Evolutionary conservation across 305 asterid species (phyloP).

Genomic region (Fraxinus paxiana): DNA sequence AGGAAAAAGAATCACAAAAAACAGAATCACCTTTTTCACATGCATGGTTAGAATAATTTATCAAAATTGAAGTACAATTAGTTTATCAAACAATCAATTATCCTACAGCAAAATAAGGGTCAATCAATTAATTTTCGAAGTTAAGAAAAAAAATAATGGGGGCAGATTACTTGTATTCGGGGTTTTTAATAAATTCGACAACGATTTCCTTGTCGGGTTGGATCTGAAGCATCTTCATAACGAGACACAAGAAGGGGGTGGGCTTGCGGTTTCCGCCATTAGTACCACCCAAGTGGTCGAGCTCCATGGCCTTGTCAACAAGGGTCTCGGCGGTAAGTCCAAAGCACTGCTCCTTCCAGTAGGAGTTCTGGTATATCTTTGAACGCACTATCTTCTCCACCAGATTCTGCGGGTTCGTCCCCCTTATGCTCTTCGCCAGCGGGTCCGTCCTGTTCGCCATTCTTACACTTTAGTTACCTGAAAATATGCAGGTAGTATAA

Average conservation of each 20-base stretch:
- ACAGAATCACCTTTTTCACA: not conserved
- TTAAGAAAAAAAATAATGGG: not conserved
- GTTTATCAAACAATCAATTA: not conserved
- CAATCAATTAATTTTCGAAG: not conserved
- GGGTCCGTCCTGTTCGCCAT: conserved; percentile 99
- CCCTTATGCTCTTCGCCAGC: conserved; percentile 77
- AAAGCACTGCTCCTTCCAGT: conserved; percentile 95
- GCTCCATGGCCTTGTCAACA: conserved; percentile 99
- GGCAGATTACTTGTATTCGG: conserved; percentile 66
- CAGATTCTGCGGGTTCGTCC: conserved; percentile 87
- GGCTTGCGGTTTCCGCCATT: conserved; percentile 79
- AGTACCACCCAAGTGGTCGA: conserved; percentile 92
- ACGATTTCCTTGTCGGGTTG: conserved; percentile 96
- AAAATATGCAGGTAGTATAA: not conserved
- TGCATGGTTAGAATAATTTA: not conserved
- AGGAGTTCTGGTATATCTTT: conserved; percentile 73
- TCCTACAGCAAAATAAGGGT: not conserved
- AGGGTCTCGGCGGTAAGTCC: conserved; percentile 95
- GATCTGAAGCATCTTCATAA: conserved; percentile 94
- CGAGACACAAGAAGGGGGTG: conserved; percentile 82
- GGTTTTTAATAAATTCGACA: conserved; percentile 84
- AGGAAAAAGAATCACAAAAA: not conserved
- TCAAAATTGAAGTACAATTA: not conserved
- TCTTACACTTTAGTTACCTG: not conserved
- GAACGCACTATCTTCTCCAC: conserved; percentile 89